Evolutionary conservation across 83 land plant species (phyloP).

Genomic region (Isoetes engelmannii): DNA sequence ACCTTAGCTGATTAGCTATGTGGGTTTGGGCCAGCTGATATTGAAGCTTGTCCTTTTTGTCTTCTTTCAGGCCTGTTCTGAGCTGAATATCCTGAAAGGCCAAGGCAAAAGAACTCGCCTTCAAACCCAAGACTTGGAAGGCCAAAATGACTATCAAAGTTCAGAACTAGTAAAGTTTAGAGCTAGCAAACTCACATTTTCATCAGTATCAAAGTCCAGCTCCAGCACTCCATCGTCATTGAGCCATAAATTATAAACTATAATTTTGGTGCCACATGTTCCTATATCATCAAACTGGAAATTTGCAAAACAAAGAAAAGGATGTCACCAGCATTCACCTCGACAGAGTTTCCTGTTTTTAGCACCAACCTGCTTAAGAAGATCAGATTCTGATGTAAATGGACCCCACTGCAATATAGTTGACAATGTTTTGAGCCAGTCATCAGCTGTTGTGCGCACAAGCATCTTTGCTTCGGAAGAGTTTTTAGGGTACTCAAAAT

Average conservation of each 20-base stretch:
- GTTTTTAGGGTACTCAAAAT: slow-evolving; percentile 35
- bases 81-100: slow-evolving; percentile 67
- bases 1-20: slow-evolving; percentile 44
- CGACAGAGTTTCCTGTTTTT: too few species aligned
- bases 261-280: slow-evolving; percentile 77
- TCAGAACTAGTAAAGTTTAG: too few species aligned
- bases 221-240: slow-evolving; percentile 74
- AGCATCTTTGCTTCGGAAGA: slow-evolving; percentile 25
- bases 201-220: slow-evolving; percentile 80
- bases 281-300: slow-evolving; percentile 81
- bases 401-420: slow-evolving; percentile 73
- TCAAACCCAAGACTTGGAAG: too few species aligned
- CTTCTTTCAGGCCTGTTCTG: slow-evolving; percentile 28
- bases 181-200: slow-evolving; percentile 32
- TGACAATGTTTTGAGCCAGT: slow-evolving; percentile 49
- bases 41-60: slow-evolving; percentile 11
- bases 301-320: too few species aligned
- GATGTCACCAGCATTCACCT: too few species aligned
- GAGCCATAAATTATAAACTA: slow-evolving; percentile 76
- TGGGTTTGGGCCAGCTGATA: slow-evolving; percentile 39
- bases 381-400: slow-evolving; percentile 54
- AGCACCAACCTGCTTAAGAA: slow-evolving; percentile 47
- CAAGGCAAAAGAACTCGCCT: background rate
- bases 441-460: slow-evolving; percentile 35
- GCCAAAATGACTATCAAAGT: too few species aligned